Evolutionary conservation across 2,329 filamentous ascomycete species (phyloP), one percentile per base, ranked within the genome.

Genomic region (Pyrenochaeta sp.): DNA sequence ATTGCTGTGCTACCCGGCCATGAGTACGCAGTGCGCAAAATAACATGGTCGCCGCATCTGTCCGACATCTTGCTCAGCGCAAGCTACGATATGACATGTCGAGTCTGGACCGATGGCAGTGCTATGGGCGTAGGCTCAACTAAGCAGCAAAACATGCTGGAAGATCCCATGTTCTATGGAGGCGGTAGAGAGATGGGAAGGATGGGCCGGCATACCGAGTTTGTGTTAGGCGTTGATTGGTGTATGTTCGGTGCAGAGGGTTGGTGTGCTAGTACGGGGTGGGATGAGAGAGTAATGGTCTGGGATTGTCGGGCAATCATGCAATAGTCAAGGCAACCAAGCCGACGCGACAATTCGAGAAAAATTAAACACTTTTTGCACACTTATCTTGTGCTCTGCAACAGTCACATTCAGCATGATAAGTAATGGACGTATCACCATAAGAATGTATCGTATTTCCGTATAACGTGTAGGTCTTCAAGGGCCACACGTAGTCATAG

Each of bases 71-170:
- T 99, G 36, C 83, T 97, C 36, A 95, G 88, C 65, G 94, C 91
- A 1, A 95, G 92, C 72, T 99, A 99, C 76, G 95, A 99, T 77
- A 99, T 99, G 95, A 97, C 91, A 5, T 96, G 95, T 63, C 86
- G 95, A 29, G 82, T 97, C 44, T 99, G 95, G 95, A 92, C 88
- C 10, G 95, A 98, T 72, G 90, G 87, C n/a, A 85, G 82, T 31
- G 77, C 79, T 4, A 78, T 81, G 58, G 80, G 81, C 15, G 68
- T 73, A 3, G 71, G 74, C 29, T 47, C 45, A 1, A 54, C 61
- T 23, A 67, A 73, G 55, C 71, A 75, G 49, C 67, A 69, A 42
- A 75, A 71, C 23, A 67, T 64, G 64, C 50, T 72, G 1, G 67
- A 70, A 5, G 69, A 77, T 44, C 69, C 75, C 4, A 73, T 77